Conservation (phyloP, 139 green algal genomes). For the Volvox reticuliferus region DNA sequence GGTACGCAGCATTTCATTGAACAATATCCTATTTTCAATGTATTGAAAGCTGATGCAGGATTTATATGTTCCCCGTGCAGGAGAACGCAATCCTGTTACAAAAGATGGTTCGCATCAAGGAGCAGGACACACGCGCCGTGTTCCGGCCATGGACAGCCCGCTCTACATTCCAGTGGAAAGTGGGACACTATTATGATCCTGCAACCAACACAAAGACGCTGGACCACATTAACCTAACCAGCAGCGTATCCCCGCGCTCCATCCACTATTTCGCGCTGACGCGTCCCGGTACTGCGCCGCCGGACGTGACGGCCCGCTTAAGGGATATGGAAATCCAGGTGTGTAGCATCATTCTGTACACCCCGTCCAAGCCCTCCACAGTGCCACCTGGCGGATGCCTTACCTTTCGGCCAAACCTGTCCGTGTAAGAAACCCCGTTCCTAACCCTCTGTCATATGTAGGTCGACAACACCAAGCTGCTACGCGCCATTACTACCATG, state of each 20-base stretch:
- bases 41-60: not conserved
- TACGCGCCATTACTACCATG: conserved; percentile 43
- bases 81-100: conserved; percentile 55
- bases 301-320: conserved; percentile 16
- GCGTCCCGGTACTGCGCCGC: conserved; percentile 9
- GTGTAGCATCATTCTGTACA: not conserved
- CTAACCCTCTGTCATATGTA: not conserved
- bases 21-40: not conserved
- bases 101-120: conserved; percentile 58
- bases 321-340: conserved; percentile 52
- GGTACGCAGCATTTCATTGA: not conserved
- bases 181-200: conserved; percentile 39
- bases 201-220: conserved; percentile 50
- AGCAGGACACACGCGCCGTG: conserved; percentile 38
- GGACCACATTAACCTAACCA: conserved; percentile 56
- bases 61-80: not conserved
- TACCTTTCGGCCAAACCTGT: too few relatives aligned
- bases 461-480: conserved; percentile 54
- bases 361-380: too few relatives aligned
- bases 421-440: too few relatives aligned
- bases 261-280: conserved; percentile 32
- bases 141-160: conserved; percentile 53
- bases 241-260: conserved; percentile 25
- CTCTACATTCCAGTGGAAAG: conserved; percentile 51
- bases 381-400: too few relatives aligned